Conservation (phyloP, 2,329 filamentous ascomycete species). For the Calycina herbarum region DNA sequence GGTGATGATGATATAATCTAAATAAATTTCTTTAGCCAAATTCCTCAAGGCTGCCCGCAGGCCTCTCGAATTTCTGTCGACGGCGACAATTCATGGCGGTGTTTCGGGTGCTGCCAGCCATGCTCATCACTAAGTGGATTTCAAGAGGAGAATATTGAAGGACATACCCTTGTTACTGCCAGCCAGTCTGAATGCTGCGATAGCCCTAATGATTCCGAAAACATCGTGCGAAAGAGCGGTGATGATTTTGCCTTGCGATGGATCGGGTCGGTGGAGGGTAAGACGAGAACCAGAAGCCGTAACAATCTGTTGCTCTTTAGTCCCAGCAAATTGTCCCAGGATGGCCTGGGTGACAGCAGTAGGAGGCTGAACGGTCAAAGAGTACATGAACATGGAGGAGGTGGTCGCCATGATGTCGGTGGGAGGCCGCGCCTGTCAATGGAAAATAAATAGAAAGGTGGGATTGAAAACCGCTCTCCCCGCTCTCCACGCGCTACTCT, state of each 20-base stretch:
- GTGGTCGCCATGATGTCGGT: constrained; percentile 79
- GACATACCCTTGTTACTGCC: constrained; percentile 94
- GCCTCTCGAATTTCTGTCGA: constrained; percentile 20
- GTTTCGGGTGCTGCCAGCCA: constrained; percentile 50
- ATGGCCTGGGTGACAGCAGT: constrained; percentile 88
- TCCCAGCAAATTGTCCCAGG: constrained; percentile 91
- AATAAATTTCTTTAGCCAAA: constrained; percentile 30
- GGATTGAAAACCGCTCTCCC: not conserved
- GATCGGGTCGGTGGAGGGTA: constrained; percentile 82
- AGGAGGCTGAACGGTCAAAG: constrained; percentile 89
- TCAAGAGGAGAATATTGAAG: constrained; percentile 42
- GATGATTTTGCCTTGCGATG: constrained; percentile 79
- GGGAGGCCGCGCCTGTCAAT: constrained; percentile 33
- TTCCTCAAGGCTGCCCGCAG: constrained; percentile 20
- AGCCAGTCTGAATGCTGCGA: constrained; percentile 87
- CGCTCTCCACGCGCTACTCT: constrained; percentile 1
- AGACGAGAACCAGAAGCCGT: constrained; percentile 89
- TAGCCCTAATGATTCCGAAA: constrained; percentile 89
- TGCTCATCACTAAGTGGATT: constrained; percentile 73
- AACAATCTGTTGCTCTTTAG: constrained; percentile 96
- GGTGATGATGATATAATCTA: constrained; percentile 94
- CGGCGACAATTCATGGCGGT: constrained; percentile 34
- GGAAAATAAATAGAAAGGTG: constrained; percentile 9
- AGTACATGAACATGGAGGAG: constrained; percentile 98
- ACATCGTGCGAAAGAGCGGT: constrained; percentile 89